Base-by-base conservation (phyloP, 2,329 filamentous ascomycete species). In the Colletotrichum sp. region DNA sequence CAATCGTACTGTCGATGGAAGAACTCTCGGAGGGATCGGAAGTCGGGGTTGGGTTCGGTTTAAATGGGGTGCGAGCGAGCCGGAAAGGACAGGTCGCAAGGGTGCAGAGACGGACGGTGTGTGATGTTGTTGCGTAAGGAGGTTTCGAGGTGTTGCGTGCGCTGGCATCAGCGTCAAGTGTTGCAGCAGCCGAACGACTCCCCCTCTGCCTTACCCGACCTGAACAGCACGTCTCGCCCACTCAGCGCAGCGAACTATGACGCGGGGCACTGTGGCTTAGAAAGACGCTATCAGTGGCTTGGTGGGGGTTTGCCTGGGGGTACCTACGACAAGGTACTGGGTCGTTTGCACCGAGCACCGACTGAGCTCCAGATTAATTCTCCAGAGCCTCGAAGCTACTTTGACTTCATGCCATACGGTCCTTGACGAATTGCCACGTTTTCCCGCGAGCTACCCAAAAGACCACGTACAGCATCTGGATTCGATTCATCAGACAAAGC, bases 221-320 rank as follows among this genome's bases (percentile, higher is more conserved):
- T 39, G 13, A 24, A 52, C 44, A 52, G 44, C 44, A 52, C 44
- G 30, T 36, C 32, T 57, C 66, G 59, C 67, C 36, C 68, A 64
- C 55, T 71, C 44, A 44, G 26, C 62, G 32, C 44, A 44, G 26
- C 62, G 32, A 63, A 59, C 36, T 68, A 75, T 75, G 73, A 75
- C 73, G 73, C 70, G 73, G 69, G 73, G 73, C 32, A n/a, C 55
- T 75, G 73, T 75, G 73, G 72, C 68, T 69, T 68, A 71, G 67
- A 70, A 60, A 55, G 44, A 55, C 34, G 48, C 34, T 24, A 44
- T 39, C 16, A 28, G 32, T 71, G 26, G 59, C 60, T 71, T 57
- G 32, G 18, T 26, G 30, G 57, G 57, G 59, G 30, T n/a, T 26
- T 36, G 62, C 71, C 18, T 48, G n/a, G 55, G 68, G 12, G 22